These are phyloP conservation scores for Camellia japonica DNA, from an alignment of 148 eudicot genomes.

Conservation along the genomic window DNA sequence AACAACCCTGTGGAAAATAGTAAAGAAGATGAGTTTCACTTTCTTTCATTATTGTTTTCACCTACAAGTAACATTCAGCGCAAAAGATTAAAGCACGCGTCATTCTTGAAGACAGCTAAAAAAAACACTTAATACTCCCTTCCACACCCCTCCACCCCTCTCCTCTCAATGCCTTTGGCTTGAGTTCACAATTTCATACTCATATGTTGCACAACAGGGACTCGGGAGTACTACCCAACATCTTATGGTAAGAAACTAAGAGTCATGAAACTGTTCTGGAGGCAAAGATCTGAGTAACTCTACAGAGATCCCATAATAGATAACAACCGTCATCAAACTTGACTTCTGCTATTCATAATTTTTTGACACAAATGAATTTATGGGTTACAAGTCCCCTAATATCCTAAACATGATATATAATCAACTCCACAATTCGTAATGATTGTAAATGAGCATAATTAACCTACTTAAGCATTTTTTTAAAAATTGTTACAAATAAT, in stretches of 20 bases:
- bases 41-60: neutral
- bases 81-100: neutral
- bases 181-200: no score
- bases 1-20: neutral
- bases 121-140: no score
- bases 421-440: neutral
- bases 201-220: no score
- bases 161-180: no score
- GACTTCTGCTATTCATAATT: neutral
- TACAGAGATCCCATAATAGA: neutral
- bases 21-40: neutral
- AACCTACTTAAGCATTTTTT: neutral
- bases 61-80: neutral
- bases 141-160: no score
- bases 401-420: no score
- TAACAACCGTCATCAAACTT: neutral
- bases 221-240: no score
- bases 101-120: neutral
- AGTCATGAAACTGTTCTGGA: no score
- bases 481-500: neutral
- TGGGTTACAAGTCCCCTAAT: neutral
- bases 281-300: neutral
- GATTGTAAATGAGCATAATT: neutral
- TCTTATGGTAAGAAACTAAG: no score
- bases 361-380: neutral